phyloP scores from a whole-genome alignment of 352 stramenopile species.

The Phytophthora citricola region DNA sequence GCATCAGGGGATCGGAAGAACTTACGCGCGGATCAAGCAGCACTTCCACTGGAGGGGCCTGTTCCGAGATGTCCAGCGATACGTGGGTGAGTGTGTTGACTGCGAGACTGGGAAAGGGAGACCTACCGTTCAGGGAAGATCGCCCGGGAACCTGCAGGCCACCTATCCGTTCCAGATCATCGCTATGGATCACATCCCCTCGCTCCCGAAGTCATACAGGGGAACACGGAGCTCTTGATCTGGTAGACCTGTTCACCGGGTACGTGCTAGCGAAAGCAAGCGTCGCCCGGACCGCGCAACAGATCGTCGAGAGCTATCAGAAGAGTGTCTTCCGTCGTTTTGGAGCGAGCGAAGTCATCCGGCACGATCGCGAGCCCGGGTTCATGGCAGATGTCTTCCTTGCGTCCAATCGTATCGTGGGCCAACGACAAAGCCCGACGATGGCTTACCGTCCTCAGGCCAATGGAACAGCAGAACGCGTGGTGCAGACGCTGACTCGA shows the following conservation, averaged over 20 bases:
- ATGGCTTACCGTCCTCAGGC: too few species aligned
- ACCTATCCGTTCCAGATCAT: too few species aligned
- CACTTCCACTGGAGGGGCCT: neutral
- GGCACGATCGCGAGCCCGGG: slow-evolving; percentile 7
- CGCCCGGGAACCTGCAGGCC: too few species aligned
- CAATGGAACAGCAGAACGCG: too few species aligned
- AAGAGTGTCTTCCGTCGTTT: slow-evolving; percentile 11
- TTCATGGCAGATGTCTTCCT: slow-evolving; percentile 14
- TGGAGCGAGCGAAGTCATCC: slow-evolving; percentile 9
- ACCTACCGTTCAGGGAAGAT: too few species aligned
- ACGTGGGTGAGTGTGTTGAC: too few species aligned
- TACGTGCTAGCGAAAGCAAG: slow-evolving; percentile 5
- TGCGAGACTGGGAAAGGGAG: too few species aligned
- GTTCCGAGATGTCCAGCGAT: too few species aligned
- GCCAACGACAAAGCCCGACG: neutral
- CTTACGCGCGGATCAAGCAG: neutral
- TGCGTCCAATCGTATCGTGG: neutral
- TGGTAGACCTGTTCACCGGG: slow-evolving; percentile 2
- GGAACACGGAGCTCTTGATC: slow-evolving; percentile 24
- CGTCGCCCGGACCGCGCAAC: neutral
- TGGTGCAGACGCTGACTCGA: too few species aligned
- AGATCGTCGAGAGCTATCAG: neutral
- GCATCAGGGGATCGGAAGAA: neutral
- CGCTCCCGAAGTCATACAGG: slow-evolving; percentile 3
- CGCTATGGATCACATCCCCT: neutral